Evolutionary conservation across 768 basidiomycete genomes (phyloP), one percentile per base, ranked within the genome.

Genomic region (Asterophora parasitica): DNA sequence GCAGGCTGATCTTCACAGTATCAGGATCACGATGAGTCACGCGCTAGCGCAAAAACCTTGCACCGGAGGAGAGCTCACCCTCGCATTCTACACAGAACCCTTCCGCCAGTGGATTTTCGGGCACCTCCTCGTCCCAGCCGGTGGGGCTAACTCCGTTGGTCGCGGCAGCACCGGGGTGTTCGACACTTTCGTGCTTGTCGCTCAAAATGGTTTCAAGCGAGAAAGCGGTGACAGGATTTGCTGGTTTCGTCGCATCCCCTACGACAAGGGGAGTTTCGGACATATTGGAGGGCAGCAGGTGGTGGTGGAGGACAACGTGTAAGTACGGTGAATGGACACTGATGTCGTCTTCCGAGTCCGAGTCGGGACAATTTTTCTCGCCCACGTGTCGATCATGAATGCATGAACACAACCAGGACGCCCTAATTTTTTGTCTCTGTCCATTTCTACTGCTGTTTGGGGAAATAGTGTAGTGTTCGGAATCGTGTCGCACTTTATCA

Each of bases 61-160:
- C 9, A 34, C 6, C 19, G 6, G 17, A 37, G 11, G n/a, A n/a
- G 12, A 4, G 52, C 63, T 57, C 51, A 89, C 90, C 90, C 79
- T 92, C 90, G 61, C 90, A 92, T 64, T 92, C 90, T 44, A 91
- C 64, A 53, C 90, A 92, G 58, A 73, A 85, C 0, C 87, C 88
- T 44, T 87, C 82, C 9, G 68, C 64, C 11, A 71, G 67, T 7
- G 74, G 69, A 33, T 65, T 71, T 48, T 72, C 67, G 8, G 61
- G 59, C 9, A 71, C 68, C 61, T 86, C 85, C 55, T 88, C 83
- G 48, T 87, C 83, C 83, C 83, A 85, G 10, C 82, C 84, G 32
- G 70, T 70, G 8, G 71, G 67, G 19, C 71, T 63, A 16, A 46
- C 58, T 30, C 67, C 65, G 44, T 63, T 60, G 38, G 26, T 38